Conservation (phyloP, 495 filamentous ascomycete genomes). For the Symbiotaphrina buchneri region DNA sequence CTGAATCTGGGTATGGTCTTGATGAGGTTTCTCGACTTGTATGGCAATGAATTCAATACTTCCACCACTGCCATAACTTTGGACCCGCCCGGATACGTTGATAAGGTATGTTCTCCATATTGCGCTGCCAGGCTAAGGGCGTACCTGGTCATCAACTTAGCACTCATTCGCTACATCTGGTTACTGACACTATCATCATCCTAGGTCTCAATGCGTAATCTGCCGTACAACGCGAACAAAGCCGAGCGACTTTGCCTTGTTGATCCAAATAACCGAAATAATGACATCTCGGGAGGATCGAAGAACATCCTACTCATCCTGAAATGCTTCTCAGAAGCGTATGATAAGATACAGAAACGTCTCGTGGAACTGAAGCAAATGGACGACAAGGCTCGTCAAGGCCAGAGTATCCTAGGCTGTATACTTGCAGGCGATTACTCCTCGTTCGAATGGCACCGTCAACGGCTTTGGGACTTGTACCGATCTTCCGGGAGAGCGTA, state of each 20-base stretch:
- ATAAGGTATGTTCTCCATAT: constrained; percentile 34
- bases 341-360: constrained; percentile 25
- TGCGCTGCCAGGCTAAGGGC: constrained; percentile 1
- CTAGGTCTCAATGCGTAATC: neutral
- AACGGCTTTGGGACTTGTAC: constrained; percentile 13
- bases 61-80: constrained; percentile 43
- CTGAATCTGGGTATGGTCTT: constrained; percentile 56
- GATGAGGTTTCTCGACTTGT: constrained; percentile 71
- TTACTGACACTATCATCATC: constrained; percentile 4
- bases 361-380: constrained; percentile 23
- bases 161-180: too few relatives aligned
- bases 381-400: constrained; percentile 7
- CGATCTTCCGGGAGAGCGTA: too few relatives aligned
- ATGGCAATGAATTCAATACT: constrained; percentile 59
- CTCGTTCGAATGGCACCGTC: constrained; percentile 39
- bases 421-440: constrained; percentile 54
- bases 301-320: constrained; percentile 37
- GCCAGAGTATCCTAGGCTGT: constrained; percentile 34
- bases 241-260: constrained; percentile 45
- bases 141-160: too few relatives aligned
- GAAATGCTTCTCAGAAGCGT: constrained; percentile 37
- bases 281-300: constrained; percentile 75
- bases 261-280: constrained; percentile 64
- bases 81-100: constrained; percentile 42
- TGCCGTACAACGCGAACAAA: constrained; percentile 22